Evolutionary conservation across 352 stramenopile genomes (phyloP).

Genomic region (Globisporangium emineosum): DNA sequence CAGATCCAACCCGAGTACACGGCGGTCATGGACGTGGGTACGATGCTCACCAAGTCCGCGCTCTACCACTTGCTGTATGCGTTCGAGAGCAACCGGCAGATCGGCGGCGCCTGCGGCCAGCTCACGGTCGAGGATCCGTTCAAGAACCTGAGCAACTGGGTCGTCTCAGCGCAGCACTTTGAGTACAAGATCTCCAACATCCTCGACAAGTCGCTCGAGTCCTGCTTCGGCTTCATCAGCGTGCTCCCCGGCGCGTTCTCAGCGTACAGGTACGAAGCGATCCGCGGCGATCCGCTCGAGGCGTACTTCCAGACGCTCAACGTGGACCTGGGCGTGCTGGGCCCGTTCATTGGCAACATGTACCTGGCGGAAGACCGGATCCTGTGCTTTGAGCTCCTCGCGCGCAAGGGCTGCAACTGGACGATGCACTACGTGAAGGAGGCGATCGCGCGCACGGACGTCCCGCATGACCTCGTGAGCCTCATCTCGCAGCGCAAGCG

Average conservation of each 20-base stretch:
- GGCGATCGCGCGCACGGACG: slow-evolving; percentile 77
- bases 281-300: slow-evolving; percentile 70
- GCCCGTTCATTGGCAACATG: slow-evolving; percentile 86
- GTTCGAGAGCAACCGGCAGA: slow-evolving; percentile 76
- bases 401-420: slow-evolving; percentile 78
- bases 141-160: slow-evolving; percentile 83
- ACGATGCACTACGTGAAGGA: slow-evolving; percentile 89
- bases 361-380: slow-evolving; percentile 87
- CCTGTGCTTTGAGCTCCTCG: slow-evolving; percentile 83
- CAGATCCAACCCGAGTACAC: slow-evolving; percentile 84
- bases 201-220: slow-evolving; percentile 84
- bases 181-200: slow-evolving; percentile 91
- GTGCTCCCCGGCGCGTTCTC: slow-evolving; percentile 84
- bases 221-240: slow-evolving; percentile 86
- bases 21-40: slow-evolving; percentile 82
- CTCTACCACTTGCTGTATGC: slow-evolving; percentile 77
- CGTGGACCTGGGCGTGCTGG: slow-evolving; percentile 70
- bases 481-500: slow-evolving; percentile 83
- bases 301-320: slow-evolving; percentile 88
- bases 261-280: slow-evolving; percentile 80
- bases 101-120: slow-evolving; percentile 79
- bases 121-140: slow-evolving; percentile 82
- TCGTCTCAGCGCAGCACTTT: slow-evolving; percentile 85
- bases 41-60: slow-evolving; percentile 74
- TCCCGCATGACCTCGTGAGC: slow-evolving; percentile 77